Conservation (phyloP, 208 protist genomes). For the Trypanosomatidae sp. region DNA sequence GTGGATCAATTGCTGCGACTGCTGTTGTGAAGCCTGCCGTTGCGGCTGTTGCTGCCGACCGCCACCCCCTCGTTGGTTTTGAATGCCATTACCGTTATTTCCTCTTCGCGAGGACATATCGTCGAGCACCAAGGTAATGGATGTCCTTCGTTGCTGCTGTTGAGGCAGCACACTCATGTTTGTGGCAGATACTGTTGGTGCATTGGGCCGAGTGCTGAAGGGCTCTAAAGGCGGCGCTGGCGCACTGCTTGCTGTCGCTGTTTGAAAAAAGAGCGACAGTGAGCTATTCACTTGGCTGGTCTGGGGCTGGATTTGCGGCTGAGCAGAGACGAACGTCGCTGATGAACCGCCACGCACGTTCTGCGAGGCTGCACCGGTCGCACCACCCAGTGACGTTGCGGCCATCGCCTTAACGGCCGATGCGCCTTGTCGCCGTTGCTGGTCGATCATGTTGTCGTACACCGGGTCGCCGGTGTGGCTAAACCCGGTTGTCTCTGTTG, state of each 20-base stretch:
- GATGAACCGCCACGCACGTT: neutral
- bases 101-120: neutral
- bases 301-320: neutral
- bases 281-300: neutral
- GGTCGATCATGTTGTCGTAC: conserved; percentile 34
- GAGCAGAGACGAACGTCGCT: neutral
- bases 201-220: conserved; percentile 29
- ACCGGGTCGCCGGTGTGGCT: conserved; percentile 29
- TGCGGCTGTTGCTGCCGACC: neutral
- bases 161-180: neutral
- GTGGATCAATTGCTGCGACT: conserved; percentile 8
- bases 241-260: neutral
- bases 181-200: neutral
- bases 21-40: neutral
- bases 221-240: conserved; percentile 13
- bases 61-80: neutral
- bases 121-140: neutral
- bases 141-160: conserved; percentile 1
- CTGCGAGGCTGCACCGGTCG: neutral
- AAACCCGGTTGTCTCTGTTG: conserved; percentile 10
- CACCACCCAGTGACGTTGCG: neutral
- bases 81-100: neutral
- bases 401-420: neutral
- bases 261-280: conserved; percentile 19
- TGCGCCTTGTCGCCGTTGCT: conserved; percentile 2